Base-by-base conservation (phyloP, 1,284 basidiomycete genomes). In the Megacollybia platyphylla region DNA sequence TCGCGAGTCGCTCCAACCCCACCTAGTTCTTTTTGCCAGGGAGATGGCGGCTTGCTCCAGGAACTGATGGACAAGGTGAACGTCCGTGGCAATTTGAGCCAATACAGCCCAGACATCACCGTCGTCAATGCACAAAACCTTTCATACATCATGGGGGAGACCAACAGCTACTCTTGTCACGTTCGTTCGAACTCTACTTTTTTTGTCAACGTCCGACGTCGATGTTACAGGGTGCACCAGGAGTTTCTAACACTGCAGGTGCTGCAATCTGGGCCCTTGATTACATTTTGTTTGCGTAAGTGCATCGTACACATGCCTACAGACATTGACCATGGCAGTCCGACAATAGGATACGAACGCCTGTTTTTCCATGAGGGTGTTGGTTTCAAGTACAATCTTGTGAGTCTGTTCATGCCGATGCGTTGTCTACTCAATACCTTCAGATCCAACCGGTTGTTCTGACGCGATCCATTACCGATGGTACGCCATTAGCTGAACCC, bases 221-320 rank as follows among this genome's bases (percentile, higher is more conserved):
- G 46, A 58, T 55, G 46, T 53, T 57, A 37, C 64, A 63, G 62
- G 81, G 82, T 44, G 71, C 76, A 7, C 76, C 79, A 26, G 73
- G 73, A 3, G 73, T 82, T 11, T 79, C 76, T 54, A 78, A 85
- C 52, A 73, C 74, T 1, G 82, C 73, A 7, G 82, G 80, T 29
- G 76, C 79, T 2, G 75, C 78, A 11, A 57, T 86, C 18, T 84
- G 82, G 81, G 64, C 68, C 1, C 59, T 82, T 45, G 79, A 84
- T 53, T 82, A 83, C 52, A 61, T 68, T 1, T 58, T 86, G 5
- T 77, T 61, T 46, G 67, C 67, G 56, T 68, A 47, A 31, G 64
- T 13, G n/a, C 26, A 2, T 27, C 28, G 29, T 26, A 24, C 20
- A 24, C 20, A 24, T 24, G 20, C 20, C 20, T 24, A 24, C 3